Evolutionary conservation across 305 asterid genomes (phyloP), one percentile per base, ranked within the genome.

Genomic region (Fraxinus sp.): DNA sequence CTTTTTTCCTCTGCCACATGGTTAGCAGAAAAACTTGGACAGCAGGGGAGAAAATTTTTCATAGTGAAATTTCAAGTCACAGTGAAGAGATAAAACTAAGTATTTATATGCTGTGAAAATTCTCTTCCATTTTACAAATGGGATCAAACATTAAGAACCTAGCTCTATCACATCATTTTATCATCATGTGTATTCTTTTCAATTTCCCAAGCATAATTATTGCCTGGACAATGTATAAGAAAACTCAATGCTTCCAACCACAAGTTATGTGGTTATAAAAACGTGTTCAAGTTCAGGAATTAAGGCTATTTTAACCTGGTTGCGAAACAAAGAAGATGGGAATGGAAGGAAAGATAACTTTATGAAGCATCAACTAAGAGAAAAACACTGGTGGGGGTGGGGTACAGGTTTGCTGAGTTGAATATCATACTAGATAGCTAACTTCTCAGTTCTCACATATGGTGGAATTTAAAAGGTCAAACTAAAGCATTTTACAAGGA

Each of bases 141-240:
- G 70, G 36, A 16, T 64, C 55, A 11, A 24, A 64, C 9, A 41
- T 16, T 37, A 16, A 77, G 81, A 62, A 78, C 46, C 46, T 7
- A 39, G 76, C 30, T 78, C 24, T 32, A 70, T 57, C 28, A 71
- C 82, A 82, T 70, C 73, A 68, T 36, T 30, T 83, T 37, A 66
- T 75, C 68, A 71, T 77, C 9, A 49, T 26, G 49, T 46, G 32
- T 49, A 62, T 79, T 62, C 66, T 72, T 64, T 8, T 20, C 33
- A 64, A 24, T 64, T 64, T 64, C 72, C 32, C 35, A 64, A 64
- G 6, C 32, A 64, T 64, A 62, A 18, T n/a, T 22, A 62, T 62
- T 62, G 32, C 71, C 2, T 6, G 32, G 33, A 26, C 72, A 64
- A 20, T 64, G 32, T 24, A 24, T 64, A 64, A 9, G 72, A 64